Base-by-base conservation (phyloP, 306 rosid genomes). In the Quercus parvula region DNA sequence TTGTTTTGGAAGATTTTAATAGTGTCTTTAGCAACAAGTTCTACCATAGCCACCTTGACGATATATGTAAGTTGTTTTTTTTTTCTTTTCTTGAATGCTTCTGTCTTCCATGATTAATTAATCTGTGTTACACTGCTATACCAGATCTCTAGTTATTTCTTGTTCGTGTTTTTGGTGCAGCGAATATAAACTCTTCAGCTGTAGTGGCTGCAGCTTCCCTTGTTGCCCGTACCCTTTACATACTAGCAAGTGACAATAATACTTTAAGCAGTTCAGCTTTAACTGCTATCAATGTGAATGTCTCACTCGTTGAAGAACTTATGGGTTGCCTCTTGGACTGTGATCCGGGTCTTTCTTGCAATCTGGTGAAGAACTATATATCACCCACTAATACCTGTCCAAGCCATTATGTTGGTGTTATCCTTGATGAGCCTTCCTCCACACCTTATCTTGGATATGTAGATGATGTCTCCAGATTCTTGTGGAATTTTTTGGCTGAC, bases 291-390 rank as follows among this genome's bases (percentile, higher is more conserved):
- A 92, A 85, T 64, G 96, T 86, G 73, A 91, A 94, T 85, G 91
- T 61, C 81, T 88, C 98, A 22, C 90, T 94, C 69, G 94, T 94
- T 83, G 88, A 94, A 81, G 88, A 87, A 81, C 94, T 94, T 75
- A 81, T 91, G 84, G 87, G 84, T 81, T 94, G 98, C 79, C 86
- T 94, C 71, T 74, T 92, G 71, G 81, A 41, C 75, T 94, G 98
- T 82, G 87, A 92, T 58, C 98, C 97, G 19, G 98, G 98, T 81
- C 97, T 94, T 77, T 89, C 98, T 76, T 94, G 98, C 71, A 90
- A 84, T 74, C 86, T 94, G 85, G 97, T 91, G 88, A 88, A 89
- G 89, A 82, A 79, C 84, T 94, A 88, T 82, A 92, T 92, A 80
- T 78, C 89, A 24, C 94, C 98, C 38, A 31, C 86, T 20, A 80